A percentile compares a stretch with the other conserved stretches of the same genome.
These are phyloP conservation scores for Neurospora tetrasperma DNA, from an alignment of 495 filamentous ascomycete species.

Conservation along the genomic window DNA sequence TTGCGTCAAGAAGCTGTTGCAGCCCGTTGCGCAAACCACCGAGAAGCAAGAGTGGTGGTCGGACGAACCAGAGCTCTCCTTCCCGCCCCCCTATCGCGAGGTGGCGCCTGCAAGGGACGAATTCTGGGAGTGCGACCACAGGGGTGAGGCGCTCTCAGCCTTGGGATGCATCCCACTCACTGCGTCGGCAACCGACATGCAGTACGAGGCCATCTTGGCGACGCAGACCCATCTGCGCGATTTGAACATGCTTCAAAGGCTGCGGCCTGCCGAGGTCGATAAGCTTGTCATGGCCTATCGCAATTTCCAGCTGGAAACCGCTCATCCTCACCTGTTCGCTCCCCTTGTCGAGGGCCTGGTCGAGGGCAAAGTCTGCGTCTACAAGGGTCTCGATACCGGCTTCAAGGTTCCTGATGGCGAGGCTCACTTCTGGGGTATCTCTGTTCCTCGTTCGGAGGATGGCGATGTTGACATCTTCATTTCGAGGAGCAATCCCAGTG, in stretches of 20 bases:
- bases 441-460: neutral
- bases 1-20: constrained; percentile 3
- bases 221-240: constrained; percentile 15
- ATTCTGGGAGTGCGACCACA: constrained; percentile 14
- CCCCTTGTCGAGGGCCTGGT: constrained; percentile 12
- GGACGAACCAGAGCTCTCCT: neutral
- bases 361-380: constrained; percentile 8
- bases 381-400: constrained; percentile 16
- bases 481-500: constrained; percentile 14
- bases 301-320: constrained; percentile 3
- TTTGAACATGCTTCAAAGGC: constrained; percentile 14
- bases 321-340: constrained; percentile 5
- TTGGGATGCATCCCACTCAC: constrained; percentile 16
- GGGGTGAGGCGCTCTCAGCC: constrained; percentile 7
- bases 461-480: constrained; percentile 12
- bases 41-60: neutral
- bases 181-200: constrained; percentile 1
- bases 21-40: neutral
- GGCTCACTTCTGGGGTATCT: constrained; percentile 18
- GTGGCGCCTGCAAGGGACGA: constrained; percentile 7
- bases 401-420: constrained; percentile 17
- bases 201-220: constrained; percentile 11
- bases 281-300: constrained; percentile 13
- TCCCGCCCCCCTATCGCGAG: constrained; percentile 3
- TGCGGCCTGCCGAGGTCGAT: constrained; percentile 11